Conservation (phyloP, 352 stramenopile species). For the Globisporangium nagaii region DNA sequence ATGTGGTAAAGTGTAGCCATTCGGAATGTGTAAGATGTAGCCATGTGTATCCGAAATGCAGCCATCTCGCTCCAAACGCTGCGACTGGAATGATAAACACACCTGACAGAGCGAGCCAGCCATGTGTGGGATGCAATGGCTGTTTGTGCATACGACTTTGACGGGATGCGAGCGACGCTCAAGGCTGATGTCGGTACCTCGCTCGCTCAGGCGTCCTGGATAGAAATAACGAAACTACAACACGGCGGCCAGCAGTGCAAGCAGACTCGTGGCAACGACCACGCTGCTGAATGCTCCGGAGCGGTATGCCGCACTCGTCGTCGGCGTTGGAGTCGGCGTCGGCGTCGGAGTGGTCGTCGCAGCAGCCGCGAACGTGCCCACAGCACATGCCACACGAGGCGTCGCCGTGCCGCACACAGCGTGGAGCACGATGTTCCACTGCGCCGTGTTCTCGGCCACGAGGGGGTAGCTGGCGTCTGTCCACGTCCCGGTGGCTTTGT, state of each 20-base stretch:
- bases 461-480: constrained; percentile 41
- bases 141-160: no score
- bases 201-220: no score
- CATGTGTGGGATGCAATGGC: no score
- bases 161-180: no score
- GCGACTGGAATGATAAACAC: no score
- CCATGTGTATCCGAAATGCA: neutral
- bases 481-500: constrained; percentile 22
- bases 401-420: constrained; percentile 40
- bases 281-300: neutral
- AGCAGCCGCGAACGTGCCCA: constrained; percentile 15
- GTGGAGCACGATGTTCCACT: constrained; percentile 66
- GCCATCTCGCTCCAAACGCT: no score
- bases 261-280: constrained; percentile 2
- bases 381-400: constrained; percentile 39
- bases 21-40: neutral
- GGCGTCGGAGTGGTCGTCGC: neutral
- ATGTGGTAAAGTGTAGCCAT: neutral
- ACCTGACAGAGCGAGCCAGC: no score
- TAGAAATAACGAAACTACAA: neutral
- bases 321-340: neutral
- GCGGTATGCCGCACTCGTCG: neutral
- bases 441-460: constrained; percentile 27
- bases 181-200: no score
- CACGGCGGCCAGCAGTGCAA: neutral